Percentiles rank a stretch among this genome's conserved stretches.
Conservation (phyloP, 768 basidiomycete genomes). For the Crassisporium funariophilum region DNA sequence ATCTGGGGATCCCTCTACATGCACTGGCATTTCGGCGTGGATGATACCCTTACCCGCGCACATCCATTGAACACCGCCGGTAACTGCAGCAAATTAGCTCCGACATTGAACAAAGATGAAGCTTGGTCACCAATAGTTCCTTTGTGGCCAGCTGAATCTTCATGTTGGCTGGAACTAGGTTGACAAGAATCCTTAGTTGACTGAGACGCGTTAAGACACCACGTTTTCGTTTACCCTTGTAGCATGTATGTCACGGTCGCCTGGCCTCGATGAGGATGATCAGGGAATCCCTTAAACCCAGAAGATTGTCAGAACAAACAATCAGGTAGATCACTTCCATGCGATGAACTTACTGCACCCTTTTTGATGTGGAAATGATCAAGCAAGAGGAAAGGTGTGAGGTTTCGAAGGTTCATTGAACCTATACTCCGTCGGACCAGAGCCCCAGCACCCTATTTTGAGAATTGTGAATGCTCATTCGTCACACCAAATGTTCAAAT, state of each 20-base stretch:
- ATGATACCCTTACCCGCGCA: slow-evolving; percentile 79
- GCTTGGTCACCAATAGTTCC: slow-evolving; percentile 55
- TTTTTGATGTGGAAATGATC: slow-evolving; percentile 76
- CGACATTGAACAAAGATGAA: background rate
- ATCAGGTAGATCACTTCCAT: background rate
- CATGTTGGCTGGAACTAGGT: slow-evolving; percentile 70
- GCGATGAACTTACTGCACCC: slow-evolving; percentile 57
- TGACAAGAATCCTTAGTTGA: no score
- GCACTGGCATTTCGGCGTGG: slow-evolving; percentile 89
- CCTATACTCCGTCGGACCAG: slow-evolving; percentile 89
- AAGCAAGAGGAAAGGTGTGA: slow-evolving; percentile 91
- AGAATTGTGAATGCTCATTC: slow-evolving; percentile 2
- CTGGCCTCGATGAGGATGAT: slow-evolving; percentile 92
- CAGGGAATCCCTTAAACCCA: slow-evolving; percentile 81
- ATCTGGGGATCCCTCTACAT: slow-evolving; percentile 62
- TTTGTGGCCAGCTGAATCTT: slow-evolving; percentile 88
- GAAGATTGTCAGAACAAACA: slow-evolving; percentile 1
- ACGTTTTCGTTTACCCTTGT: slow-evolving; percentile 53
- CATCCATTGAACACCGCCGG: slow-evolving; percentile 97
- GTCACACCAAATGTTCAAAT: slow-evolving; percentile 6
- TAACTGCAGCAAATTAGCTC: slow-evolving; percentile 29
- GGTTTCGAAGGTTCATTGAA: slow-evolving; percentile 66
- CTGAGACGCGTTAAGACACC: background rate
- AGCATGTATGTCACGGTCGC: slow-evolving; percentile 90
- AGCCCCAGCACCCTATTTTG: slow-evolving; percentile 76